A percentile compares a stretch with the other conserved stretches of the same genome.
These are phyloP conservation scores for Lachnellula occidentalis DNA, from an alignment of 2,329 filamentous ascomycete species.

Conservation along the genomic window DNA sequence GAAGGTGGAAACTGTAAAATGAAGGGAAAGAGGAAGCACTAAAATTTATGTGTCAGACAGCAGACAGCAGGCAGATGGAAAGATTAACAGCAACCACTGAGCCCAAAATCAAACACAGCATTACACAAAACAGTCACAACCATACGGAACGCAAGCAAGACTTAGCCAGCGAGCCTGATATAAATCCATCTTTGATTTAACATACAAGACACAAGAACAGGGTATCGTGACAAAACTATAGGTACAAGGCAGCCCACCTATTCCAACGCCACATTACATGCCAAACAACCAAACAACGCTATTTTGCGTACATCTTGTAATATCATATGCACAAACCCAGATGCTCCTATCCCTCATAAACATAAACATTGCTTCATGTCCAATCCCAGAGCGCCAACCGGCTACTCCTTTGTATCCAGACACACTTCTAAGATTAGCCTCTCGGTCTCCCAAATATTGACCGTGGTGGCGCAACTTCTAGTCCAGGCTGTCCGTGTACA, in stretches of 20 bases:
- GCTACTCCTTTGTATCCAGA: background rate
- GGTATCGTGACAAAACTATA: slow-evolving; percentile 4
- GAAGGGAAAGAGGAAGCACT: too few species aligned
- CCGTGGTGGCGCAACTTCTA: background rate
- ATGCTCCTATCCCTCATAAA: background rate
- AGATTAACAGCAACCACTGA: too few species aligned
- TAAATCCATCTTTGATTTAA: background rate
- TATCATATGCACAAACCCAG: background rate
- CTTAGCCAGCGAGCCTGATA: background rate
- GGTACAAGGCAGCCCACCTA: background rate
- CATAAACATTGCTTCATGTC: background rate
- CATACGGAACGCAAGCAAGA: too few species aligned
- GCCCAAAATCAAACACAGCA: too few species aligned
- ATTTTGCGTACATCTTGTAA: background rate
- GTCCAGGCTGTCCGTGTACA: background rate
- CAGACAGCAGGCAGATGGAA: too few species aligned
- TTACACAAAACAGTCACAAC: too few species aligned
- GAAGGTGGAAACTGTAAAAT: too few species aligned
- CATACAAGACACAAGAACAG: background rate
- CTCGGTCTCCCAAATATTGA: background rate
- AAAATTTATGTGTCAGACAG: too few species aligned
- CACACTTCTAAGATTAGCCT: background rate
- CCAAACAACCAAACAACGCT: background rate
- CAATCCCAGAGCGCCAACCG: background rate
- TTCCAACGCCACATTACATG: background rate